Evolutionary conservation across 495 filamentous ascomycete species (phyloP), one percentile per base, ranked within the genome.

Genomic region (Elasticomyces elasticus): DNA sequence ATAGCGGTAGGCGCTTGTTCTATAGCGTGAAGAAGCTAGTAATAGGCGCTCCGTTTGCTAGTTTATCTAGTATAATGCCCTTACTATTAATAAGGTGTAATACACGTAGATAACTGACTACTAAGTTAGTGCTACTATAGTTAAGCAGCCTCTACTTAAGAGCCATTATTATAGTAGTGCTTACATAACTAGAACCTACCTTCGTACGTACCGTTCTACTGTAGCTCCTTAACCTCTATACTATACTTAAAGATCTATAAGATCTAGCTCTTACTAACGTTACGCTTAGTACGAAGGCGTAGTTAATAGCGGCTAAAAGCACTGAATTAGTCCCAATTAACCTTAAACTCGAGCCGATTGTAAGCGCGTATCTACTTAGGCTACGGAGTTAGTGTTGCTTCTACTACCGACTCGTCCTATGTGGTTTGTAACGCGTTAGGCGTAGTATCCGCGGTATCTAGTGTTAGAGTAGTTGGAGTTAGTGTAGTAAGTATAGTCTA

Each of bases 181-280:
- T 51, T 51, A 33, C 49, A 51, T 10, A 51, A 20, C 49, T 20
- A 51, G 37, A 40, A 51, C 15, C 49, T 38, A 24, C 49, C 49
- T 2, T 12, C 30, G 12, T 25, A 51, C 11, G 3, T 2, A 20
- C 49, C 33, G 17, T 51, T 20, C 2, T 23, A 2, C 33, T 38
- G 19, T 11, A 40, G 5, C 49, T 25, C 17, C 12, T 37, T 5
- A 2, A 51, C 31, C 30, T 51, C 49, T 30, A 41, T 38, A 41
- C 49, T 33, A 15, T 51, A 33, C 49, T 41, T 24, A n/a, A 51
- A 51, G 49, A 51, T 27, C 49, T 33, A 51, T 41, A 33, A 51
- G 17, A 51, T 51, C 30, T 2, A 10, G 9, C 7, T 41, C 2
- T 41, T 23, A 11, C 37, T 24, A 42, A 51, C 2, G 4, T 4